A percentile compares a stretch with the other conserved stretches of the same genome.
Conservation (phyloP, 768 basidiomycete genomes). For the Naganishia vaughanmartiniae region DNA sequence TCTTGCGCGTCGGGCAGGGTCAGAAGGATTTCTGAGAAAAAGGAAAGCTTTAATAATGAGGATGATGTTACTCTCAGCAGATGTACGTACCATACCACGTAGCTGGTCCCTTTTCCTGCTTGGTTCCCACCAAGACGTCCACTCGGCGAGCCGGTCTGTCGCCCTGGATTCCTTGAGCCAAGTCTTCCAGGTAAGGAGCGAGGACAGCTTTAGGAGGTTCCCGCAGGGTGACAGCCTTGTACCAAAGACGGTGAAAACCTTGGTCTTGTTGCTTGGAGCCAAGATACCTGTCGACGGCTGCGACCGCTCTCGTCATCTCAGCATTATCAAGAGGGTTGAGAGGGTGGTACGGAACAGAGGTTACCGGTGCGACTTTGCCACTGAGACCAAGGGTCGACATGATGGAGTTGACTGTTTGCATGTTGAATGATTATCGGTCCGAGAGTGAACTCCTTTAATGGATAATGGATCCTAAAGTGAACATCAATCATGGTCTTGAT, state of each 20-base stretch:
- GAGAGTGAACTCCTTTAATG: too few relatives aligned
- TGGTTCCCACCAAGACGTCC: conserved; percentile 2
- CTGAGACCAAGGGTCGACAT: background rate
- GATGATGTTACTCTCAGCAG: too few relatives aligned
- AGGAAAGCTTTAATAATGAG: background rate
- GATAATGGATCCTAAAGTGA: too few relatives aligned
- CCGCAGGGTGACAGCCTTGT: conserved; percentile 17
- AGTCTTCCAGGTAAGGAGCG: conserved; percentile 18
- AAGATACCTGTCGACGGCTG: background rate
- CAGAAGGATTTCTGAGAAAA: background rate
- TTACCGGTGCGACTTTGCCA: background rate
- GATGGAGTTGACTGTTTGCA: conserved; percentile 14
- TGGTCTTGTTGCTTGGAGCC: background rate
- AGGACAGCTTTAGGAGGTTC: conserved; percentile 25
- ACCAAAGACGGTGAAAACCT: conserved; percentile 4
- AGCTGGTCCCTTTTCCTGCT: background rate
- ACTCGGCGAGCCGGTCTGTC: background rate
- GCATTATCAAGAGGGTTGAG: conserved; percentile 19
- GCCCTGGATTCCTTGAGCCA: background rate
- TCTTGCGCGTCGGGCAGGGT: background rate
- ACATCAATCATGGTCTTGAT: too few relatives aligned
- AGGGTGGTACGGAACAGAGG: conserved; percentile 16
- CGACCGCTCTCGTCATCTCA: conserved; percentile 6
- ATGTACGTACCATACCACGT: background rate
- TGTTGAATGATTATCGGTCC: background rate